Percentiles rank a stretch among this genome's conserved stretches.
These are phyloP conservation scores for Trichophyton rubrum DNA, from an alignment of 2,329 filamentous ascomycete genomes.

Conservation along the genomic window DNA sequence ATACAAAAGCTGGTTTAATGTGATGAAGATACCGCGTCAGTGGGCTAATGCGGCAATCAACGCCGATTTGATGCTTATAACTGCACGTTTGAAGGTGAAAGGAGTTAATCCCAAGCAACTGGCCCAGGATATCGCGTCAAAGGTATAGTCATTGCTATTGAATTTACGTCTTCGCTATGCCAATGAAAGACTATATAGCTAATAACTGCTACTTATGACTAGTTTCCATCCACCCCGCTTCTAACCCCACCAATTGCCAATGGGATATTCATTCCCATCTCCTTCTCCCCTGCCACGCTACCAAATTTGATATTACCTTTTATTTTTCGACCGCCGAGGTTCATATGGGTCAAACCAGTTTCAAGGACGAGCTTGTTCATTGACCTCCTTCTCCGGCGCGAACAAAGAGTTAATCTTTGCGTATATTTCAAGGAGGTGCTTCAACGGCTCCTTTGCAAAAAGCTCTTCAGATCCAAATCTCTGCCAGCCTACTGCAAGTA, in stretches of 20 bases:
- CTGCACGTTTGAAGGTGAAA: conserved; percentile 65
- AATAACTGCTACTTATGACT: too few relatives aligned
- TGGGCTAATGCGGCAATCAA: conserved; percentile 72
- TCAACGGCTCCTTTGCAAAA: conserved; percentile 60
- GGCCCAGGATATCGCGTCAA: conserved; percentile 48
- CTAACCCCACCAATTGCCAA: conserved; percentile 56
- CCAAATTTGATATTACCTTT: conserved; percentile 54
- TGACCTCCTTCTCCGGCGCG: conserved; percentile 51
- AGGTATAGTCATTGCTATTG: too few relatives aligned
- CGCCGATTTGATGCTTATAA: conserved; percentile 66
- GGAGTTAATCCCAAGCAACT: conserved; percentile 53
- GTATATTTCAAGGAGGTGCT: conserved; percentile 71
- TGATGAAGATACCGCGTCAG: conserved; percentile 54
- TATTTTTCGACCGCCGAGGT: conserved; percentile 49
- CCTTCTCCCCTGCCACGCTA: conserved; percentile 59
- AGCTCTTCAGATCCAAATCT: conserved; percentile 63
- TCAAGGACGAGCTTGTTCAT: conserved; percentile 47
- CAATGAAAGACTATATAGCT: too few relatives aligned
- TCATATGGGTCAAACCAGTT: conserved; percentile 53
- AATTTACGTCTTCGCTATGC: too few relatives aligned
- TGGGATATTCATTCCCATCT: conserved; percentile 65
- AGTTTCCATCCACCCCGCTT: conserved; percentile 64
- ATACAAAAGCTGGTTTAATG: conserved; percentile 58
- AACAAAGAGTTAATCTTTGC: conserved; percentile 58
- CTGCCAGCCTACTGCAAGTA: conserved; percentile 61